Percentiles rank a stretch among this genome's conserved stretches.
Evolutionary conservation across 2,329 filamentous ascomycete species (phyloP).

Genomic region (Verticillium isaacii): DNA sequence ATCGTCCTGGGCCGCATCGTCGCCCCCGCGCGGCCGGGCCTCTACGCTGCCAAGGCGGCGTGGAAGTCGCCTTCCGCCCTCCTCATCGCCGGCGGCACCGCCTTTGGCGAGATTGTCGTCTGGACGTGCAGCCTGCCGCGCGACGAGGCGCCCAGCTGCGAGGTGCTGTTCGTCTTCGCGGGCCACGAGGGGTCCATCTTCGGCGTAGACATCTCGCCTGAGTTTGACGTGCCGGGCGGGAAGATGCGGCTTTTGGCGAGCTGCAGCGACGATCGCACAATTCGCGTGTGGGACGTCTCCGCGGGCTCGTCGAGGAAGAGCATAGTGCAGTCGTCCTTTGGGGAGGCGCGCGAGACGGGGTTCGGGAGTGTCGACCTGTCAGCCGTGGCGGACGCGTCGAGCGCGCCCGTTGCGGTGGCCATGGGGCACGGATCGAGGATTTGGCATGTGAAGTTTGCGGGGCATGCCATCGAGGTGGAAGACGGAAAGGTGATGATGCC

Average conservation of each 20-base stretch:
- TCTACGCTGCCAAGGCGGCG: constrained; percentile 77
- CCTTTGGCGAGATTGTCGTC: constrained; percentile 88
- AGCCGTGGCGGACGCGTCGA: constrained; percentile 19
- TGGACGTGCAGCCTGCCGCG: constrained; percentile 64
- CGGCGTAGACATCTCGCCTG: constrained; percentile 72
- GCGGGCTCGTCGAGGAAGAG: constrained; percentile 28
- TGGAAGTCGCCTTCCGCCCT: constrained; percentile 49
- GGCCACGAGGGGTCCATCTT: constrained; percentile 93
- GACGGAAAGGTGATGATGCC: constrained; percentile 28
- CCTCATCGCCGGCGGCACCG: constrained; percentile 81
- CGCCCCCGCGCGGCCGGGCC: constrained; percentile 71
- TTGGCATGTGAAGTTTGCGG: constrained; percentile 74
- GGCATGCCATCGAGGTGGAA: constrained; percentile 10
- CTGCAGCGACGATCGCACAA: constrained; percentile 91
- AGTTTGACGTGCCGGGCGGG: constrained; percentile 33
- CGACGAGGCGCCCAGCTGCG: not conserved
- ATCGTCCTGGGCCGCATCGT: constrained; percentile 44
- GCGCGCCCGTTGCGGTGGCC: constrained; percentile 57
- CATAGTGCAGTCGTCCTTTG: constrained; percentile 18
- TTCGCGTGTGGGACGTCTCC: constrained; percentile 82
- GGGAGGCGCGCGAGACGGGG: constrained; percentile 52
- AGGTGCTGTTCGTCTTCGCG: constrained; percentile 47
- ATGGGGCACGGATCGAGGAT: constrained; percentile 90
- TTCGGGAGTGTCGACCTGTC: constrained; percentile 42
- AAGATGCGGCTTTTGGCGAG: constrained; percentile 68